A percentile compares a stretch with the other conserved stretches of the same genome.
Conservation (phyloP, 768 basidiomycete genomes). For the Asterophora parasitica region DNA sequence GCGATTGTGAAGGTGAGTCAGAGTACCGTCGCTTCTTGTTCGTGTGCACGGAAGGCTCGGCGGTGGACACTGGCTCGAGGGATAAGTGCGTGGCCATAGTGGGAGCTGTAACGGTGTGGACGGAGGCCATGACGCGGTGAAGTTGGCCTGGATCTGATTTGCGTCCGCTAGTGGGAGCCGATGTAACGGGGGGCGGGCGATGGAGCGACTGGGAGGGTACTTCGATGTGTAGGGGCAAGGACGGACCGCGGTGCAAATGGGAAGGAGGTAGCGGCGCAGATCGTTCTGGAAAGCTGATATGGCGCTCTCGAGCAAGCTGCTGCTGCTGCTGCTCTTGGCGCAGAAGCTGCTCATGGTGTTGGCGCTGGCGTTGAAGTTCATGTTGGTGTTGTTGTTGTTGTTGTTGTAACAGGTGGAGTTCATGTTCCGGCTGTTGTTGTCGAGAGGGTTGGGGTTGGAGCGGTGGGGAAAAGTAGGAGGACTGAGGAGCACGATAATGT, state of each 20-base stretch:
- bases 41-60: slow-evolving; percentile 18
- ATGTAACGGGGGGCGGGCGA: slow-evolving; percentile 8
- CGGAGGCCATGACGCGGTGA: slow-evolving; percentile 15
- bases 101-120: slow-evolving; percentile 10
- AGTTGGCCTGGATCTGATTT: slow-evolving; percentile 16
- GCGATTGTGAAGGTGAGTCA: slow-evolving; percentile 25
- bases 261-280: slow-evolving; percentile 6
- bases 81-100: slow-evolving; percentile 9
- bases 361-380: slow-evolving; percentile 21
- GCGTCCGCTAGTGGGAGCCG: slow-evolving; percentile 7
- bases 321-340: slow-evolving; percentile 21
- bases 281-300: slow-evolving; percentile 10
- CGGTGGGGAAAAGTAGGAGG: slow-evolving; percentile 10
- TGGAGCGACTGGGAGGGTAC: slow-evolving; percentile 10
- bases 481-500: slow-evolving; percentile 10
- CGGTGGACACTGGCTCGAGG: background rate
- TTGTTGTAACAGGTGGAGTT: slow-evolving; percentile 19
- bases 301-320: slow-evolving; percentile 23
- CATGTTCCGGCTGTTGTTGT: slow-evolving; percentile 17
- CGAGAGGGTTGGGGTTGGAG: slow-evolving; percentile 6
- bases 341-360: slow-evolving; percentile 22
- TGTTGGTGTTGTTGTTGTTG: slow-evolving; percentile 23
- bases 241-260: slow-evolving; percentile 6
- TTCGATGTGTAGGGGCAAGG: slow-evolving; percentile 15
- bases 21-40: slow-evolving; percentile 42